Base-by-base conservation (phyloP, 495 filamentous ascomycete species). In the Bryoglossum gracile region DNA sequence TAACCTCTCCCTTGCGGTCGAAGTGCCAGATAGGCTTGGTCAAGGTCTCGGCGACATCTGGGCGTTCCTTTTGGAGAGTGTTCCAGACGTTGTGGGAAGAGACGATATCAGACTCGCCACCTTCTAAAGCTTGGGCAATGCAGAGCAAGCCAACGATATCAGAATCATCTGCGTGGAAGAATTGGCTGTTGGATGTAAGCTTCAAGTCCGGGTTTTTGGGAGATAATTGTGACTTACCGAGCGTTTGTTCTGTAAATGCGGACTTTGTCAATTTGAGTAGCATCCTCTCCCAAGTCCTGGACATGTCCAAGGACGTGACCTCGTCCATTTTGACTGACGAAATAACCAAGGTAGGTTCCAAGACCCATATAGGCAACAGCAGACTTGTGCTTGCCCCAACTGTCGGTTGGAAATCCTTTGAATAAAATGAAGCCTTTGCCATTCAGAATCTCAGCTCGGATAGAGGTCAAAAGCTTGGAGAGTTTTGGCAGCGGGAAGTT, bases 261-360 rank as follows among this genome's bases (percentile, higher is more conserved):
- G 17, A 94, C 88, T 45, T 77, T 77, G 63, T 94, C 84, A 53
- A 85, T 91, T 64, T 86, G 76, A 8, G 74, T 81, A 23, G 83
- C 68, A 65, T 95, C 86, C 49, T 91, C 89, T 32, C 87, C 85
- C 3, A 94, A 73, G 65, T 94, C 86, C 66, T 94, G 89, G 61
- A 94, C 89, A 63, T 95, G 89, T 2, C 89, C 89, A 8, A 95
- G 72, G 11, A 94, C 84, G 63, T 94, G 89, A n/a, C 89, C 89
- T 35, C 77, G 77, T 6, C 80, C 78, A 67, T 95, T 95, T 60
- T 95, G 89, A 32, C 79, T 84, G 30, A 89, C 75, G 48, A 89
- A 87, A 66, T 94, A 89, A 28, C 89, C 89, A 3, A 95, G 72
- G 58, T 91, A 79, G 2, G 84, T 83, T n/a, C 88, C 87, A 1